Evolutionary conservation across 352 stramenopile genomes (phyloP).

Genomic region (Blastocystis sp.): DNA sequence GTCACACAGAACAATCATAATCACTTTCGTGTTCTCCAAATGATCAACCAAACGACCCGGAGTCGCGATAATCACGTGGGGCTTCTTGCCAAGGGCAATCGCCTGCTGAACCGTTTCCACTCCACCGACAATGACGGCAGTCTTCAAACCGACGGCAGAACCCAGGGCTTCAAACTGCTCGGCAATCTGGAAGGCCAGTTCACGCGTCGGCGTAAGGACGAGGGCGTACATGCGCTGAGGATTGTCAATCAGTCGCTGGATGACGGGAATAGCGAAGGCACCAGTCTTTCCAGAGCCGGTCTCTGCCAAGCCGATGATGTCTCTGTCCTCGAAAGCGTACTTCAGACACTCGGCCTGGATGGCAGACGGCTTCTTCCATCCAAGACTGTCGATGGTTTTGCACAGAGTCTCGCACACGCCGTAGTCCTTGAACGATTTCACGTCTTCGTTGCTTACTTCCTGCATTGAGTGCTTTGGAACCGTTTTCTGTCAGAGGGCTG

Average conservation of each 20-base stretch:
- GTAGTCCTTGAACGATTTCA: constrained; percentile 84
- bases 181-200: constrained; percentile 93
- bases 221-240: constrained; percentile 87
- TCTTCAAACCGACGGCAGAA: constrained; percentile 88
- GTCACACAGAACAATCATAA: neutral
- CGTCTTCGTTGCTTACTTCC: neutral
- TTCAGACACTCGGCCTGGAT: constrained; percentile 93
- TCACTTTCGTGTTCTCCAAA: constrained; percentile 90
- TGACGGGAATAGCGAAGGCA: constrained; percentile 90
- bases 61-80: constrained; percentile 92
- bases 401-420: constrained; percentile 88
- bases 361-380: constrained; percentile 89
- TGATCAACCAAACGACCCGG: constrained; percentile 90
- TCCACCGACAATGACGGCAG: constrained; percentile 88
- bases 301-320: constrained; percentile 95
- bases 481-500: neutral
- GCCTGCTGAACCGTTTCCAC: constrained; percentile 96
- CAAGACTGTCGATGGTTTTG: constrained; percentile 87
- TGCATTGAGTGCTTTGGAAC: neutral
- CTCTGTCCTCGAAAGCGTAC: constrained; percentile 84
- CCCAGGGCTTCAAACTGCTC: constrained; percentile 90
- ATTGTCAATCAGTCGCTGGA: constrained; percentile 88
- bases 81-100: constrained; percentile 92
- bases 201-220: constrained; percentile 89
- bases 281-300: constrained; percentile 92